Evolutionary conservation across 257 asterid species (phyloP), one percentile per base, ranked within the genome.

Genomic region (Primulina tabacum): DNA sequence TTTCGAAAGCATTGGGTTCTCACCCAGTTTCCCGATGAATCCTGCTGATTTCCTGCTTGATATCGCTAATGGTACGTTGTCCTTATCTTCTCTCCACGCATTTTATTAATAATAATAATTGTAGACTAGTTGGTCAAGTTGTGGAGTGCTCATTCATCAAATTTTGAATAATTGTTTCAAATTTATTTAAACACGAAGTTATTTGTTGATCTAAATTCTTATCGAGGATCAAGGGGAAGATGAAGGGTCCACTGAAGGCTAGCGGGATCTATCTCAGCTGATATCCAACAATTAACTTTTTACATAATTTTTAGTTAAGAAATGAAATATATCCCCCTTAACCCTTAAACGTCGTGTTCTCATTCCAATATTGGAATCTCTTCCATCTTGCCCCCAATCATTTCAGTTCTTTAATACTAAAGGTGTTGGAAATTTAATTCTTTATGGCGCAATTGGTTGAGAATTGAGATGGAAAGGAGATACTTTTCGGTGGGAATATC

Each of bases 11-110:
- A 79, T 93, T 1, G 97, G 97, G 0, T 90, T 82, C 68, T 59
- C 86, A 55, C 99, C 99, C 9, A 74, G 70, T 3, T 90, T 90
- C 57, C 88, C 96, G 28, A 89, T 90, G 97, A 93, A 93, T 78
- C 99, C 99, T 6, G 99, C 99, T 5, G 99, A 93, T 82, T 93
- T 93, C 84, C 65, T 93, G 85, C 99, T 93, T 52, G 99, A 93
- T 87, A 96, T 93, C 80, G 99, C 99, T 1, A 93, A 90, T 29
- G 99, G 99, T 90, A 90, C 55, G 89, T 12, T 76, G 8, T 47
- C 20, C 16, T 12, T 4, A 38, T 43, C 8, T 43, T 43, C 5
- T 43, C 17, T 43, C n/a, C 6, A 43, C n/a, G 12, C 53, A 3
- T 24, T 43, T 4, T 30, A 30, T 2, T 30, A 24, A 24, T 24